Evolutionary conservation across 1,284 basidiomycete species (phyloP).

Genomic region (Sphagnurus paluster): DNA sequence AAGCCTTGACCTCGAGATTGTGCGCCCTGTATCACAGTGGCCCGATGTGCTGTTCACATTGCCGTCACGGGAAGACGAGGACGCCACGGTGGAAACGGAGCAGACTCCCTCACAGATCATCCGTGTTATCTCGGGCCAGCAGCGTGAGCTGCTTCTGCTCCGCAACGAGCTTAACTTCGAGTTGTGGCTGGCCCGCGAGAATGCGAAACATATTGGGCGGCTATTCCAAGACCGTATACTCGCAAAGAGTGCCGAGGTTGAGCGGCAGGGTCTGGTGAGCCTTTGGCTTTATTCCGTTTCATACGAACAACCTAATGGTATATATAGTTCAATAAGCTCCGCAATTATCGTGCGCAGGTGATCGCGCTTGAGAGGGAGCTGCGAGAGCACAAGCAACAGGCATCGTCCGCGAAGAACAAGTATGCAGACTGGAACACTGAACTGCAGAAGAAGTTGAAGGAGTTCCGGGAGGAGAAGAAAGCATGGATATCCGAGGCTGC

Average conservation of each 20-base stretch:
- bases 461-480: slow-evolving; percentile 68
- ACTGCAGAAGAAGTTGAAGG: slow-evolving; percentile 63
- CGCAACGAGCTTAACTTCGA: slow-evolving; percentile 82
- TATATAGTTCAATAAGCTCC: slow-evolving; percentile 70
- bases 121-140: slow-evolving; percentile 65
- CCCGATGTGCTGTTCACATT: slow-evolving; percentile 40
- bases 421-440: slow-evolving; percentile 74
- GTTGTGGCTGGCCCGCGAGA: slow-evolving; percentile 76
- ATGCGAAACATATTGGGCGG: slow-evolving; percentile 75
- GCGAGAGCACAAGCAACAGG: slow-evolving; percentile 63
- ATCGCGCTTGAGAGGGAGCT: slow-evolving; percentile 61
- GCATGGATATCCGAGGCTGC: slow-evolving; percentile 63
- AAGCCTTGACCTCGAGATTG: slow-evolving; percentile 58
- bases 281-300: too few species aligned
- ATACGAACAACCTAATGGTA: too few species aligned
- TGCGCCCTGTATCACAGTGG: slow-evolving; percentile 49
- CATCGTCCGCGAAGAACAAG: slow-evolving; percentile 61
- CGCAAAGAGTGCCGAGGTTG: slow-evolving; percentile 71
- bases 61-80: slow-evolving; percentile 14
- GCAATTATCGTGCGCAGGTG: slow-evolving; percentile 69
- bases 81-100: slow-evolving; percentile 6
- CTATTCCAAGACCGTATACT: slow-evolving; percentile 73
- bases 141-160: slow-evolving; percentile 71
- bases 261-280: slow-evolving; percentile 83
- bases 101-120: slow-evolving; percentile 48